Evolutionary conservation across 2,329 filamentous ascomycete species (phyloP), one percentile per base, ranked within the genome.

Genomic region (Hirsutella thompsonii): DNA sequence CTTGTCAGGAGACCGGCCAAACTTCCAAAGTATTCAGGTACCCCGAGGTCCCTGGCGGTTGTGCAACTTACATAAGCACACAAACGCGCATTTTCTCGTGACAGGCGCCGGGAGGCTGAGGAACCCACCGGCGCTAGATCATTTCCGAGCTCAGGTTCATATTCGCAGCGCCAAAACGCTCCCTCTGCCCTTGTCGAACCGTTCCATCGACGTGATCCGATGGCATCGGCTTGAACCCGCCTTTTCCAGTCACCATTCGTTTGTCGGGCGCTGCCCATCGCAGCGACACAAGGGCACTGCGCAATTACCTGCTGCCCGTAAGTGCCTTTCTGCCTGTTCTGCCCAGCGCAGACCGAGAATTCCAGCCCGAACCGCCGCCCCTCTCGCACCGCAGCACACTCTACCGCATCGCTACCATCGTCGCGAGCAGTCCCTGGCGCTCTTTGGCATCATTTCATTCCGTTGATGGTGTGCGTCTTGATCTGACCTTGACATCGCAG

Each of bases 51-150:
- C 30, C 10, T 5, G 6, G 8, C n/a, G n/a, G 14, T 16, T 49
- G 44, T 46, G 42, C n/a, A n/a, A n/a, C n/a, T 41, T 49, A 49
- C 48, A 42, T 44, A 35, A 28, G 14, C 43, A 42, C 43, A 48
- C 46, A 47, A 41, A 46, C 32, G 19, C 34, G 18, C 45, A 45
- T 45, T 44, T 45, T 46, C 44, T 47, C 39, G 32, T 41, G 33
- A 38, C 42, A 36, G 38, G 41, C 39, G 34, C 37, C 30, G 36
- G 37, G 45, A 47, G 38, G 44, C 46, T 42, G 45, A 47, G 43
- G 48, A 47, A 42, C 47, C 43, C 49, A 44, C 43, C 44, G 48
- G 41, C 48, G 47, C 51, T 53, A 54, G 39, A 41, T 45, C 43
- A 43, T 47, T 50, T 52, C 40, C 40, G 42, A 48, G 49, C 47